These are phyloP conservation scores for Lomentospora prolificans DNA, from an alignment of 2,329 filamentous ascomycete genomes.

Conservation along the genomic window DNA sequence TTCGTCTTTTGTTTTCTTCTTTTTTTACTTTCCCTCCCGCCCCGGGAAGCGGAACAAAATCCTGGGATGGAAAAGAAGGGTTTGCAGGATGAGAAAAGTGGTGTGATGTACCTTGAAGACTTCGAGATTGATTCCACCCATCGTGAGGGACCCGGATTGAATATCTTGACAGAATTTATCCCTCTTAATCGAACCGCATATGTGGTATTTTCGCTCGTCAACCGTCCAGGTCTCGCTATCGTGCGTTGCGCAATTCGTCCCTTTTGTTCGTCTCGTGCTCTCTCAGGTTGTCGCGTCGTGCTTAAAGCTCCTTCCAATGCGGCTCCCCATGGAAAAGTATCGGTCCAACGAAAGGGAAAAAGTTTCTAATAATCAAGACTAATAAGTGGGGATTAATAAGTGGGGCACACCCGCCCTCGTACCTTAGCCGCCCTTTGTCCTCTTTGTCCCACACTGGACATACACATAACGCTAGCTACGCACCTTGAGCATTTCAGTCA, in stretches of 20 bases:
- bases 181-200: no score
- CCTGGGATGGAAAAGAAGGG: background rate
- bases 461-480: no score
- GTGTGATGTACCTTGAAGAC: constrained; percentile 68
- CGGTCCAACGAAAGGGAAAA: background rate
- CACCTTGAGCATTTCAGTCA: no score
- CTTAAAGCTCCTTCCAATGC: no score
- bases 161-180: background rate
- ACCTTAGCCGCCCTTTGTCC: no score
- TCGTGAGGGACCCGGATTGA: no score
- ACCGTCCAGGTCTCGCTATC: background rate
- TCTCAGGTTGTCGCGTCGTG: no score
- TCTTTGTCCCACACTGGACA: no score
- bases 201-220: background rate
- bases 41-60: no score
- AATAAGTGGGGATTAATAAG: no score
- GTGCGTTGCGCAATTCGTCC: background rate
- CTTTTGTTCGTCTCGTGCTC: background rate
- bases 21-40: background rate
- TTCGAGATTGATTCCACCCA: constrained; percentile 86
- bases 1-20: background rate
- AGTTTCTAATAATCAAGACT: constrained; percentile 1
- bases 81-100: background rate
- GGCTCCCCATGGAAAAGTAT: no score
- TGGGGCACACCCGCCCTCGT: no score